Percentiles rank a stretch among this genome's conserved stretches.
Conservation (phyloP, 163 green algal genomes). For the Scenedesmus sp. region DNA sequence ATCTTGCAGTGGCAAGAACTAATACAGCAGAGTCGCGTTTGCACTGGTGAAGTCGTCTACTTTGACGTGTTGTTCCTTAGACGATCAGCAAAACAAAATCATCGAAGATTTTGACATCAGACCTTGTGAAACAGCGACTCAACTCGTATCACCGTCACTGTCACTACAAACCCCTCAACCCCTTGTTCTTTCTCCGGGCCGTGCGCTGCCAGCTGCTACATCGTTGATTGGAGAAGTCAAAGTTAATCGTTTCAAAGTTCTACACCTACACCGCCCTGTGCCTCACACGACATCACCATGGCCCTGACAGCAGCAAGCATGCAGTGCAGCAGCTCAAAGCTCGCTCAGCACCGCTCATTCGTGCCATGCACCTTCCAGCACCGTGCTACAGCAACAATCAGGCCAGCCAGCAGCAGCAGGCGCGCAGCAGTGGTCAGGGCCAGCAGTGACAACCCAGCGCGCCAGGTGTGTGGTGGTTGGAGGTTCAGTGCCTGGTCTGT, state of each 20-base stretch:
- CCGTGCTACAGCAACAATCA: background rate
- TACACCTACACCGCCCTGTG: background rate
- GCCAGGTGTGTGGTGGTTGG: conserved; percentile 13
- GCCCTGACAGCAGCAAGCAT: conserved; percentile 6
- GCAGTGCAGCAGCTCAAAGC: background rate
- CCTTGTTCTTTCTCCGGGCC: background rate
- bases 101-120: too few relatives aligned
- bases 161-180: background rate
- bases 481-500: background rate
- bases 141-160: background rate
- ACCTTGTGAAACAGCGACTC: background rate
- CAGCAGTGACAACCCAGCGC: conserved; percentile 22
- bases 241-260: background rate
- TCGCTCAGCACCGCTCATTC: background rate
- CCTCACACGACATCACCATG: background rate
- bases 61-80: background rate
- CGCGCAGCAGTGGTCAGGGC: background rate
- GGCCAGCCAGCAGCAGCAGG: background rate
- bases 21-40: background rate
- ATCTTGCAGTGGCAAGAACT: background rate
- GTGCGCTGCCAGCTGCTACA: background rate
- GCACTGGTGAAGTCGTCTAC: background rate
- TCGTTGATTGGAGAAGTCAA: background rate
- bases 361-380: background rate
- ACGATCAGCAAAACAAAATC: too few relatives aligned